phyloP scores from a whole-genome alignment of 2,329 filamentous ascomycete species.

The Aspergillus pseudoterreus region DNA sequence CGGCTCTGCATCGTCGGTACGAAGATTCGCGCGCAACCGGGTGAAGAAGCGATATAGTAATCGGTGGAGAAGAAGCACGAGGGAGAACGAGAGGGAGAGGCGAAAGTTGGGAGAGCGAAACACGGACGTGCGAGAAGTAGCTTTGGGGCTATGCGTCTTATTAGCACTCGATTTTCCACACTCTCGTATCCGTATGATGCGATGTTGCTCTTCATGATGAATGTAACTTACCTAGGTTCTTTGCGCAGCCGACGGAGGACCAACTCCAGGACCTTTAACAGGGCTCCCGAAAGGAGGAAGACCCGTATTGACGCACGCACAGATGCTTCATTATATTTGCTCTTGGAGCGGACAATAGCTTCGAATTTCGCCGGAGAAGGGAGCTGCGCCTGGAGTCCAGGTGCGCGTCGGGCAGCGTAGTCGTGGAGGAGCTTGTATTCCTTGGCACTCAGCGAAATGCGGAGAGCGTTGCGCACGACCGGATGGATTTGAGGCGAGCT shows the following conservation, averaged over 20 bases:
- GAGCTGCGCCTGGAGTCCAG: conserved; percentile 53
- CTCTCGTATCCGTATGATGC: too few species aligned
- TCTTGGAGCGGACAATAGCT: conserved; percentile 48
- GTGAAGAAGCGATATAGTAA: conserved; percentile 86
- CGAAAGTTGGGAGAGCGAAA: conserved; percentile 65
- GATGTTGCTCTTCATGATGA: not conserved
- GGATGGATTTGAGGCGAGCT: conserved; percentile 60
- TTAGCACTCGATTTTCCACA: too few species aligned
- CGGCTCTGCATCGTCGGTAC: conserved; percentile 72
- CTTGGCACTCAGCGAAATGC: conserved; percentile 76
- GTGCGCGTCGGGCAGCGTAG: conserved; percentile 72
- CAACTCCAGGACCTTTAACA: conserved; percentile 60
- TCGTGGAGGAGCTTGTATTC: conserved; percentile 84
- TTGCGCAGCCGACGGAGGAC: conserved; percentile 33
- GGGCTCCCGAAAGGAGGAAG: conserved; percentile 61
- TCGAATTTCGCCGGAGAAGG: conserved; percentile 51
- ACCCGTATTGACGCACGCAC: conserved; percentile 68
- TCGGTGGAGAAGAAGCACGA: conserved; percentile 83
- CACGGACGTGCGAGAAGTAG: conserved; percentile 37
- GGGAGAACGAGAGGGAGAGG: conserved; percentile 76
- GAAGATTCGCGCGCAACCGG: conserved; percentile 71
- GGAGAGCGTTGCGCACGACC: conserved; percentile 76
- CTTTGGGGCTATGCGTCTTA: conserved; percentile 19
- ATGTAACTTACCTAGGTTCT: conserved; percentile 12
- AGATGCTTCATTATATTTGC: conserved; percentile 68